Percentiles rank a stretch among this genome's conserved stretches.
phyloP scores from a whole-genome alignment of 345 rosid genomes.

The Camelina hispida region DNA sequence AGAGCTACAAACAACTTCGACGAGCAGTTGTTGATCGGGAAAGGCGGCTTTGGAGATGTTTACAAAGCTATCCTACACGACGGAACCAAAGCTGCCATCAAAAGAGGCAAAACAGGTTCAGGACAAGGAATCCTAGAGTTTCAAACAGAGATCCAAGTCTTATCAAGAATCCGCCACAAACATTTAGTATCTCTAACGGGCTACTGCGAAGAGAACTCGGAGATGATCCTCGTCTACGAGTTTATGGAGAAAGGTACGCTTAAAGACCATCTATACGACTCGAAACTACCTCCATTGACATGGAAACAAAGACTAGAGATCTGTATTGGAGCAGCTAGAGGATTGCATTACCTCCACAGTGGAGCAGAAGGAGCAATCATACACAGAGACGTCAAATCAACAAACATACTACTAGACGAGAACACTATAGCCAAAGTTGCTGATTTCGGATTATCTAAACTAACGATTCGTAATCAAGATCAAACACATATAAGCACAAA shows the following conservation, averaged over 20 bases:
- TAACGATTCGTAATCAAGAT: constrained; percentile 42
- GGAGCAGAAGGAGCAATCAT: constrained; percentile 47
- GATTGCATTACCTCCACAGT: constrained; percentile 42
- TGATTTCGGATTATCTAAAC: constrained; percentile 42
- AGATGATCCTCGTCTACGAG: constrained; percentile 48
- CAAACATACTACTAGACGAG: constrained; percentile 46
- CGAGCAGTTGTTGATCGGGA: constrained; percentile 29
- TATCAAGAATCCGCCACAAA: constrained; percentile 67
- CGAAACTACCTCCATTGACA: constrained; percentile 16
- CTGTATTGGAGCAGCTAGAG: constrained; percentile 44
- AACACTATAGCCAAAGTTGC: constrained; percentile 40
- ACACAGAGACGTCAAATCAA: constrained; percentile 46
- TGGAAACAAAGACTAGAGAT: constrained; percentile 43
- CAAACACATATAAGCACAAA: constrained; percentile 9
- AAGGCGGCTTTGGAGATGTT: constrained; percentile 39
- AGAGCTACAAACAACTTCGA: constrained; percentile 40
- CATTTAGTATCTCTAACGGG: constrained; percentile 78
- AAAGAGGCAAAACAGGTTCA: constrained; percentile 32
- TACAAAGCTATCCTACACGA: constrained; percentile 37
- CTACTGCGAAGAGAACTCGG: constrained; percentile 57
- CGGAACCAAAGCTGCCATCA: constrained; percentile 35
- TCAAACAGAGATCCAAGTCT: constrained; percentile 42
- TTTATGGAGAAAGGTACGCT: constrained; percentile 47
- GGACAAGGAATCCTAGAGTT: constrained; percentile 44
- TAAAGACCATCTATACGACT: constrained; percentile 39